phyloP scores from a whole-genome alignment of 1,284 basidiomycete genomes.

The Inonotus hispidus region DNA sequence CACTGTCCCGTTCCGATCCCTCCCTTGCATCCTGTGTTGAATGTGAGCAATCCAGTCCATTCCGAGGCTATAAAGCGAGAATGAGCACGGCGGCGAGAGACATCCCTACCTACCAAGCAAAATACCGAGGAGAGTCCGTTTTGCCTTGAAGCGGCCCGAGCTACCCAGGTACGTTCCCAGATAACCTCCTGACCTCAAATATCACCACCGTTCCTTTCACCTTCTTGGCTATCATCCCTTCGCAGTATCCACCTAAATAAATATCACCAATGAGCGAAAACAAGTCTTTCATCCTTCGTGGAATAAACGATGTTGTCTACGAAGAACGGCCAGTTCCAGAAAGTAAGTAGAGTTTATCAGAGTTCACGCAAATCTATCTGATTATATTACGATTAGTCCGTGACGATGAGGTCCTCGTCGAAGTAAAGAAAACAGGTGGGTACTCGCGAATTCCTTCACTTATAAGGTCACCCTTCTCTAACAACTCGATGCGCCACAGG shows the following conservation, averaged over 20 bases:
- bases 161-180: neutral
- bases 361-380: neutral
- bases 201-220: neutral
- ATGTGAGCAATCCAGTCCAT: neutral
- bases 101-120: neutral
- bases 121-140: neutral
- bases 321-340: conserved; percentile 79
- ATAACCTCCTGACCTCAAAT: neutral
- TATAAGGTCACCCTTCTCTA: conserved; percentile 10
- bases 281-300: conserved; percentile 74
- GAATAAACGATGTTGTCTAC: conserved; percentile 66
- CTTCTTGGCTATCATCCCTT: neutral
- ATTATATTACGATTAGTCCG: conserved; percentile 41
- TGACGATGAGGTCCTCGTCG: conserved; percentile 79
- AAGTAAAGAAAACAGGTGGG: conserved; percentile 88
- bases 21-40: neutral
- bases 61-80: neutral
- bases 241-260: conserved; percentile 12
- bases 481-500: conserved; percentile 37
- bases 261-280: conserved; percentile 57
- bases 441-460: conserved; percentile 9
- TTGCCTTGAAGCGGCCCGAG: neutral
- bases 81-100: neutral
- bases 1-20: neutral
- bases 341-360: conserved; percentile 35